Conservation (phyloP, 2,329 filamentous ascomycete genomes). For the Colletotrichum noveboracense region DNA sequence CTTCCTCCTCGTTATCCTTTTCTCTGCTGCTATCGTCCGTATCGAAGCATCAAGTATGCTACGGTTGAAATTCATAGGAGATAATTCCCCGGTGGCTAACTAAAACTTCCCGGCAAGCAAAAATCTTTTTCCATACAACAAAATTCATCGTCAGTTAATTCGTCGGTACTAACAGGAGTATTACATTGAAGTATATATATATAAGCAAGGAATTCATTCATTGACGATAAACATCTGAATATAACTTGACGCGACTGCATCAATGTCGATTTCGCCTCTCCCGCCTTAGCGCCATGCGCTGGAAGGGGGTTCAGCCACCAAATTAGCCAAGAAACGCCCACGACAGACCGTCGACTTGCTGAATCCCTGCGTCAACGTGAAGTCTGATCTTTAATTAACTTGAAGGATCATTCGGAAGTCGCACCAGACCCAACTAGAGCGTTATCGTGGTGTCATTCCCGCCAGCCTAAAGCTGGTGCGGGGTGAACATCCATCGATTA, state of each 20-base stretch:
- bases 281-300: not conserved
- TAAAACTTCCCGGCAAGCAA: not conserved
- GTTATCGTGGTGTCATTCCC: not conserved
- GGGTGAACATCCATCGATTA: not conserved
- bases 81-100: too few species aligned
- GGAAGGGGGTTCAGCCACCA: not conserved
- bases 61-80: fast-evolving
- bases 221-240: not conserved
- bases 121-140: not conserved
- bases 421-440: not conserved
- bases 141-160: not conserved
- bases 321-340: not conserved
- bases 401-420: not conserved
- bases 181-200: fast-evolving
- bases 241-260: too few species aligned
- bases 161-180: not conserved
- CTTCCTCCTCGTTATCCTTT: too few species aligned
- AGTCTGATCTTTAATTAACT: not conserved
- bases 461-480: not conserved
- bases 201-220: not conserved
- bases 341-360: not conserved
- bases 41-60: fast-evolving
- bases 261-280: not conserved
- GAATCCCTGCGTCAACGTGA: not conserved
- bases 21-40: too few species aligned